Base-by-base conservation (phyloP, 2,329 filamentous ascomycete species). In the Alternaria burnsii region DNA sequence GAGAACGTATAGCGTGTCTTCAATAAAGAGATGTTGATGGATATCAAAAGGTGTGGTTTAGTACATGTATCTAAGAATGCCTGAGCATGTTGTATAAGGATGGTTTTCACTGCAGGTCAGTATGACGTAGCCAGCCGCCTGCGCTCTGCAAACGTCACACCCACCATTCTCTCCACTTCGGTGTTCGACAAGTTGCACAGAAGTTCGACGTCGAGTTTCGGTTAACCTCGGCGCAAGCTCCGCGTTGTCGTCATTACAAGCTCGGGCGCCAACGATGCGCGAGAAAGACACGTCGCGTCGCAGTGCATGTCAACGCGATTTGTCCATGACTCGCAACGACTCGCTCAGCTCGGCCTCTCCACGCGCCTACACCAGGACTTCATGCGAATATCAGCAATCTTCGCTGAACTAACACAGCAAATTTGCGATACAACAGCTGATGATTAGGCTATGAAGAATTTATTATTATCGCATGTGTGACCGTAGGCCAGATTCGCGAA, bases 61-160 rank as follows among this genome's bases (percentile, higher is more conserved):
- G 4, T 26, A 36, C 34, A 32, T 20, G 24, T 24, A 16, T 14
- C 11, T 24, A 6, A 4, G 40, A 24, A 42, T 34, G 20, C 0
- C 28, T 12, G n/a, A 20, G 46, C 18, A 20, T 48, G 30, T 16
- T 48, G 14, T 42, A 26, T 30, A 22, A 28, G 36, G 26, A 4
- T 22, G 38, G 38, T 41, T 44, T 48, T 50, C 36, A 36, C 30
- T 32, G 7, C 28, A 12, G 58, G 58, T 61, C 61, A 63, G 54
- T 48, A 61, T 63, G 61, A 63, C 61, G 61, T 61, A 63, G 58
- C 40, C 26, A 28, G 5, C n/a, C 26, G 38, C 14, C 41, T 40
- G 18, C 41, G 14, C 40, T 24, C 22, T 30, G 18, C 32, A 14
- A 60, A 60, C 58, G 58, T 60, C 58, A 60, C 38, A 54, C 14